Conservation (phyloP, 345 rosid species). For the Triadica sebifera region DNA sequence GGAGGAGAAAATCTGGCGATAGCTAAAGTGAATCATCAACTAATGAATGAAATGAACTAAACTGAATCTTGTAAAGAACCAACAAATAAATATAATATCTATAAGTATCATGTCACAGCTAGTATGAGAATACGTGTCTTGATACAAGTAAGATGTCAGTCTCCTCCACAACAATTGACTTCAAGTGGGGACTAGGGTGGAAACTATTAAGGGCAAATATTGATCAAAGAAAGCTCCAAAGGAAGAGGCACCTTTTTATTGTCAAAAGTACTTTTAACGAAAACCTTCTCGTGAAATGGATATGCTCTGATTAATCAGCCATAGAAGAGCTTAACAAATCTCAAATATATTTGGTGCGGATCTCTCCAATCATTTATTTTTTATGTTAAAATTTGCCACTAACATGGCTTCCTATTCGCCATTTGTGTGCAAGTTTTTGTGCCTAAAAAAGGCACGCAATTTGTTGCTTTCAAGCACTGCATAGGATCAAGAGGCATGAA, state of each 20-base stretch:
- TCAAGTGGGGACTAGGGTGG: conserved; percentile 4
- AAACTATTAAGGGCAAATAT: conserved; percentile 3
- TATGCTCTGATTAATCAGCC: conserved; percentile 5
- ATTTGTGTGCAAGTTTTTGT: no score
- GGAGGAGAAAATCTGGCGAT: not conserved
- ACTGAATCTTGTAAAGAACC: not conserved
- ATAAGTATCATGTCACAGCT: not conserved
- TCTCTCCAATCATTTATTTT: no score
- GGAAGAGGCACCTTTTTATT: no score
- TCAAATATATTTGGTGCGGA: no score
- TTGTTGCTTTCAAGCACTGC: no score
- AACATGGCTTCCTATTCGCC: no score
- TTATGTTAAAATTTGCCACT: no score
- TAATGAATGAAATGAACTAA: not conserved
- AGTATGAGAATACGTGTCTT: not conserved
- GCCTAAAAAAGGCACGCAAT: no score
- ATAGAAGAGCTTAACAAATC: not conserved
- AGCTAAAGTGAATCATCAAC: not conserved
- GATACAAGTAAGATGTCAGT: no score
- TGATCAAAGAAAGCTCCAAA: not conserved
- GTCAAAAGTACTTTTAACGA: conserved; percentile 15
- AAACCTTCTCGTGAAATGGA: no score
- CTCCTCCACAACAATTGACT: conserved; percentile 2
- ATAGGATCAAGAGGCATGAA: no score
- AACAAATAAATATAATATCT: not conserved